phyloP scores from a whole-genome alignment of 2,329 filamentous ascomycete species.

The Ophiostoma angusticollis region DNA sequence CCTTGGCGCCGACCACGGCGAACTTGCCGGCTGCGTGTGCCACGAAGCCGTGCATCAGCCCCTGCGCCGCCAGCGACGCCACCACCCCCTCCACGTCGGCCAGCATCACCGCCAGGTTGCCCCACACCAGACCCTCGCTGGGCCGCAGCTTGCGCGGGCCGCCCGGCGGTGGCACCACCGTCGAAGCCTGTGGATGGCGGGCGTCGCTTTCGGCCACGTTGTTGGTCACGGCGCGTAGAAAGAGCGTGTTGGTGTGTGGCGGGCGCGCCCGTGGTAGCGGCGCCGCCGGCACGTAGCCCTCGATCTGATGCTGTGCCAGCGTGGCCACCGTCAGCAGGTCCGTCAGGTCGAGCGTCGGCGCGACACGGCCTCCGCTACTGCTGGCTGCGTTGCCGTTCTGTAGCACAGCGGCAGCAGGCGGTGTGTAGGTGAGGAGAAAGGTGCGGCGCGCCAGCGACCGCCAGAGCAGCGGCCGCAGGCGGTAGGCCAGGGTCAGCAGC shows the following conservation, averaged over 20 bases:
- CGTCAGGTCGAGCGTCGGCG: constrained; percentile 61
- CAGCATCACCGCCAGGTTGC: constrained; percentile 45
- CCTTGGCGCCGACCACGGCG: constrained; percentile 67
- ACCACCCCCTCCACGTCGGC: constrained; percentile 67
- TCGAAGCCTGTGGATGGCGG: too few relatives aligned
- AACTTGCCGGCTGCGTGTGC: constrained; percentile 66
- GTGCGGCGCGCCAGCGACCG: constrained; percentile 65
- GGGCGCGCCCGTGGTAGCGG: constrained; percentile 22
- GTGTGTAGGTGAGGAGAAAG: constrained; percentile 67
- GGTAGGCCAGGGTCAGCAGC: constrained; percentile 60
- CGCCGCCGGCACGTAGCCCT: constrained; percentile 38
- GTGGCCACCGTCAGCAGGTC: constrained; percentile 52
- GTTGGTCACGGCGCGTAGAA: constrained; percentile 40
- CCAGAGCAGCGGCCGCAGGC: constrained; percentile 74
- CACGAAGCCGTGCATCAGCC: constrained; percentile 71
- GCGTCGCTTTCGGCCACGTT: constrained; percentile 21
- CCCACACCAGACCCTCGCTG: constrained; percentile 49
- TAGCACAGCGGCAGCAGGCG: constrained; percentile 28
- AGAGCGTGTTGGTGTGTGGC: constrained; percentile 35
- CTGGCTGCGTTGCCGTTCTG: constrained; percentile 8
- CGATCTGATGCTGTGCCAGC: constrained; percentile 51
- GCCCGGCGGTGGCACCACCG: constrained; percentile 34
- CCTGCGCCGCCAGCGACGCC: constrained; percentile 65
- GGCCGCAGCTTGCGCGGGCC: constrained; percentile 37
- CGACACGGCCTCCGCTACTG: constrained; percentile 42